Base-by-base conservation (phyloP, 768 basidiomycete species). In the Plicaturopsis crispa region DNA sequence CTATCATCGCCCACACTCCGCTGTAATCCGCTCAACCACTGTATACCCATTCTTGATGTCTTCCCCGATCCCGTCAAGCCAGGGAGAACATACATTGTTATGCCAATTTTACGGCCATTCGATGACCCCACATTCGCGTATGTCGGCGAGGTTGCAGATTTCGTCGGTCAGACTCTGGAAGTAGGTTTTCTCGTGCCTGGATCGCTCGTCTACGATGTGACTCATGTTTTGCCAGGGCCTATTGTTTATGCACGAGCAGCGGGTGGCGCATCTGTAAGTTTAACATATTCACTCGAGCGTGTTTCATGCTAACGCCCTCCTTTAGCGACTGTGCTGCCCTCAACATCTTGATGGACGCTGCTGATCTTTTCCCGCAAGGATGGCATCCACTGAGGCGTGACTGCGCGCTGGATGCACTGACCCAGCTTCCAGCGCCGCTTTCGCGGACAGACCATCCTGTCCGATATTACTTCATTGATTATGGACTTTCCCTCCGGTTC, bases 381-480 rank as follows among this genome's bases (percentile, higher is more conserved):
- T 33, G 30, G 12, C 43, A 45, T 20, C 47, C 45, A 28, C n/a
- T 22, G 11, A 14, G 24, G 6, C 23, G 4, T 14, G 17, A 24
- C 6, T 26, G 26, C 26, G 10, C 8, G 8, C 51, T 51, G 0
- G 63, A 66, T 39, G 26, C 14, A 8, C 8, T 8, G 8, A 8
- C 14, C 8, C 8, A 49, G 3, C 36, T 62, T 10, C n/a, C n/a
- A 8, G 8, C 10, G 26, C 26, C 10, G 14, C 26, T 8, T 28
- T 14, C 57, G 3, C 14, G 26, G 8, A 28, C 26, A 8, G 26
- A 8, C 10, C 10, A 8, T 2, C 53, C 55, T 16, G 39, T 54
- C 16, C 46, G 46, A 20, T 59, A 59, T 24, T 57, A 50, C 30
- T 49, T 55, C 33, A 56, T 56, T 20, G 55, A 60, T 24, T 59